Evolutionary conservation across 176 grass and related monocot species (phyloP).

Genomic region (Canna indica): DNA sequence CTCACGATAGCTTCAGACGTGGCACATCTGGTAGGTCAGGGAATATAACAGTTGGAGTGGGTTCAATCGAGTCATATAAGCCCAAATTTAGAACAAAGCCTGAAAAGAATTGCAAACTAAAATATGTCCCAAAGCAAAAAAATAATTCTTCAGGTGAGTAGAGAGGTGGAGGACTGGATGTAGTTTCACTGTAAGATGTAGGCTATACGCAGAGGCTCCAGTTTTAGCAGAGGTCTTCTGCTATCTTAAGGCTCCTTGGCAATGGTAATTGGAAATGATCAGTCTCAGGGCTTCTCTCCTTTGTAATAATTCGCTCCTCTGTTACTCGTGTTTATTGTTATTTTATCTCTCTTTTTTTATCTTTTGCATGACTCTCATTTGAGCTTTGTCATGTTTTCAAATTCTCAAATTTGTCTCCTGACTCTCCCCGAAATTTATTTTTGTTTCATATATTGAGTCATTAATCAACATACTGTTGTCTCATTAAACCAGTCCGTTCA

Average conservation of each 20-base stretch:
- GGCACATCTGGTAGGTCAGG: slow-evolving; percentile 6
- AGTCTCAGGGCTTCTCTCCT: neutral
- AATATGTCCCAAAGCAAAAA: slow-evolving; percentile 15
- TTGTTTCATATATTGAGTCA: too few relatives aligned
- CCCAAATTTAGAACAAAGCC: slow-evolving; percentile 20
- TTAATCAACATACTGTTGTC: too few relatives aligned
- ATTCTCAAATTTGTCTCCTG: too few relatives aligned
- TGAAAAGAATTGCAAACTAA: slow-evolving; percentile 16
- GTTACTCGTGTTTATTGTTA: too few relatives aligned
- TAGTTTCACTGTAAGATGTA: slow-evolving; percentile 8
- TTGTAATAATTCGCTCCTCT: neutral
- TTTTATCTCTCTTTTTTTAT: too few relatives aligned
- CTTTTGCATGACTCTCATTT: too few relatives aligned
- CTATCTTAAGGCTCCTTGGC: neutral
- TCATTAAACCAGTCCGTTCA: too few relatives aligned
- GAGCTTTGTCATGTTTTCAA: too few relatives aligned
- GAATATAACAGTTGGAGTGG: neutral
- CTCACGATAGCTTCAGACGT: neutral
- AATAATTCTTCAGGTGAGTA: slow-evolving; percentile 2
- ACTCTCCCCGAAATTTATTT: too few relatives aligned
- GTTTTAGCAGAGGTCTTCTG: slow-evolving; percentile 30
- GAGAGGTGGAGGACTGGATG: neutral
- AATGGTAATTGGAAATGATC: neutral
- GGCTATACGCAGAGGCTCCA: slow-evolving; percentile 11
- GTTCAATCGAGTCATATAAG: neutral